Base-by-base conservation (phyloP, 768 basidiomycete species). In the Boletus vermiculosoides region DNA sequence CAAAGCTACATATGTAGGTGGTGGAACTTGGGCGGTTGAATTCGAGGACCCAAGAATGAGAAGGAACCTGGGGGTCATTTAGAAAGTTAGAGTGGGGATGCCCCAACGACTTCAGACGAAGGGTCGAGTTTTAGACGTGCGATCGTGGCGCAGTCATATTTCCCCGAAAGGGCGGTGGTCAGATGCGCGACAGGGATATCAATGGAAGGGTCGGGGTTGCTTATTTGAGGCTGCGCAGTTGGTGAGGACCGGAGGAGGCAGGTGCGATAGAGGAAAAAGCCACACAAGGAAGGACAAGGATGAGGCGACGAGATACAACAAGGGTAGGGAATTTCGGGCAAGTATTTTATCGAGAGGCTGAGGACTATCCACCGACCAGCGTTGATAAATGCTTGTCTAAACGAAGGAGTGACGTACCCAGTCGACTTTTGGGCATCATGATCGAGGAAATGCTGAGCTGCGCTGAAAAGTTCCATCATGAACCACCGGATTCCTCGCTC, bases 401-500 rank as follows among this genome's bases (percentile, higher is more conserved):
- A 44, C 23, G 45, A n/a, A n/a, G 16, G 51, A 25, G 40, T 41
- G 55, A 61, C 66, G 10, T 39, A 63, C 70, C 49, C 57, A 39
- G 47, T 12, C 10, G 57, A n/a, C 44, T 60, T 62, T 53, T 71
- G 58, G 30, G 61, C 44, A 52, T 52, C 54, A 25, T n/a, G n/a
- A n/a, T n/a, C n/a, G n/a, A 57, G 42, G 20, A 61, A 63, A 56
- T 63, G 54, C 57, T 58, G 71, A 28, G 60, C 56, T 44, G 61
- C 59, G 16, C 6, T 60, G 34, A 59, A 50, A 5, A 71, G 66
- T 39, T 85, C 86, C 52, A n/a, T n/a, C n/a, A 78, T 82, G 67
- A 92, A 92, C 91, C 91, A 92, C 52, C 83, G 77, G 41, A 87
- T 77, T 1, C 89, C 88, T 37, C 79, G 80, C 28, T 84, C 82